Evolutionary conservation across 169 alveolate species (phyloP).

Genomic region (Theileria orientalis): DNA sequence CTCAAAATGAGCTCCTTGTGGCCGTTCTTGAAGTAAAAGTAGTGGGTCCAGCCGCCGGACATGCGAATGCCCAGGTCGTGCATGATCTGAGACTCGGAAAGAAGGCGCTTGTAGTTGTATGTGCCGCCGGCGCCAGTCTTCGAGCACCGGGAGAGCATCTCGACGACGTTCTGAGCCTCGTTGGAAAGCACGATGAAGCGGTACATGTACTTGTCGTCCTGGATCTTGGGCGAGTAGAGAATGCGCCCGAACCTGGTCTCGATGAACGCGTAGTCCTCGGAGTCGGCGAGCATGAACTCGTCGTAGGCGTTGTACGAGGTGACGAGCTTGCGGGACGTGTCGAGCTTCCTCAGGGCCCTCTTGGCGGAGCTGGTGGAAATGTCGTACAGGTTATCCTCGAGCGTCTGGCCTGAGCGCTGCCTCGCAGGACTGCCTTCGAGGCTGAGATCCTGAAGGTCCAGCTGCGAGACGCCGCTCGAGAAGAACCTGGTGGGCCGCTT

Average conservation of each 20-base stretch:
- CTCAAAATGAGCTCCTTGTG: constrained; percentile 60
- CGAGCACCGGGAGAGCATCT: constrained; percentile 20
- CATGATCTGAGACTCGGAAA: constrained; percentile 53
- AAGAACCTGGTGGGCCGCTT: no score
- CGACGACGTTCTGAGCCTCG: constrained; percentile 63
- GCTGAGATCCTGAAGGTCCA: no score
- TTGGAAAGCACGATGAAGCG: constrained; percentile 55
- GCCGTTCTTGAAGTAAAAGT: constrained; percentile 49
- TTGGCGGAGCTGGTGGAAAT: constrained; percentile 58
- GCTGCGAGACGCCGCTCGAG: no score
- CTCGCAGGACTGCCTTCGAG: no score
- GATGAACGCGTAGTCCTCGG: constrained; percentile 58
- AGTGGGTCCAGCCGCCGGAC: constrained; percentile 71
- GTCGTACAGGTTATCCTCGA: constrained; percentile 12
- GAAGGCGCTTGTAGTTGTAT: constrained; percentile 29
- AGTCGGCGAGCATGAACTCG: constrained; percentile 64
- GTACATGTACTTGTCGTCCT: constrained; percentile 54
- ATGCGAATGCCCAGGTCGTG: constrained; percentile 53
- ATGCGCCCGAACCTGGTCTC: constrained; percentile 54
- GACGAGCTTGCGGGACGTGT: constrained; percentile 15
- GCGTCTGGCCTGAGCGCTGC: background rate
- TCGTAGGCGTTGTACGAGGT: constrained; percentile 50
- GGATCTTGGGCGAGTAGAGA: constrained; percentile 61
- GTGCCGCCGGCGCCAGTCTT: constrained; percentile 7
- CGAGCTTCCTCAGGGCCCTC: constrained; percentile 17